A percentile compares a stretch with the other conserved stretches of the same genome.
These are phyloP conservation scores for Fomitopsis betulina DNA, from an alignment of 1,284 basidiomycete species.

Conservation along the genomic window DNA sequence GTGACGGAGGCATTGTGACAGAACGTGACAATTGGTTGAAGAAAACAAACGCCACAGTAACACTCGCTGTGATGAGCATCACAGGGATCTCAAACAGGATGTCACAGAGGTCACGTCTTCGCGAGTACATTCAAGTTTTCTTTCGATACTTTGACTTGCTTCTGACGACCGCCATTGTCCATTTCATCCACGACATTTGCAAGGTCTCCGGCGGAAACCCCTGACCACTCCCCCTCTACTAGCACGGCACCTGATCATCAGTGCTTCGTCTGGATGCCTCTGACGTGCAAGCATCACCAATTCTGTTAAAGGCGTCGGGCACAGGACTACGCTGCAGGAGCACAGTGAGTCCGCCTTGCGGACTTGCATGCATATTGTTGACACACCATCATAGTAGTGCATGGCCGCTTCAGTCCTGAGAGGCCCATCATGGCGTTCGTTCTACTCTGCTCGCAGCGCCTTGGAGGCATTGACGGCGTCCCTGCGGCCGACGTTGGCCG, in stretches of 20 bases:
- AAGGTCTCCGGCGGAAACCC: no score
- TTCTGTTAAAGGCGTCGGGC: no score
- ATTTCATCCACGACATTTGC: no score
- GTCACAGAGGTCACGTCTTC: background rate
- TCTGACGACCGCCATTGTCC: no score
- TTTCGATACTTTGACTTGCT: no score
- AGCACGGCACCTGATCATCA: no score
- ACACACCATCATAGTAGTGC: background rate
- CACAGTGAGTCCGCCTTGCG: background rate
- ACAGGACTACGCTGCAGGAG: no score
- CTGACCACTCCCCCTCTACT: no score
- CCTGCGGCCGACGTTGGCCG: conserved; percentile 1
- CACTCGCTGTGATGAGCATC: background rate
- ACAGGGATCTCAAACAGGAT: background rate
- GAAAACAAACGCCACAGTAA: background rate
- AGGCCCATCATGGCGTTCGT: conserved; percentile 18
- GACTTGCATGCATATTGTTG: background rate
- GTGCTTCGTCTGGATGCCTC: no score
- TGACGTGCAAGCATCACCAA: no score
- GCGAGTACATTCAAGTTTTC: no score
- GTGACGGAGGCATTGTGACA: background rate
- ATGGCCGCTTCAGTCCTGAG: conserved; percentile 27
- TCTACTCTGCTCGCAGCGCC: conserved; percentile 14
- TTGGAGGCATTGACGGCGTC: conserved; percentile 12
- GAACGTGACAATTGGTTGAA: background rate